These are phyloP conservation scores for Biscogniauxia marginata DNA, from an alignment of 2,329 filamentous ascomycete genomes.

Conservation along the genomic window DNA sequence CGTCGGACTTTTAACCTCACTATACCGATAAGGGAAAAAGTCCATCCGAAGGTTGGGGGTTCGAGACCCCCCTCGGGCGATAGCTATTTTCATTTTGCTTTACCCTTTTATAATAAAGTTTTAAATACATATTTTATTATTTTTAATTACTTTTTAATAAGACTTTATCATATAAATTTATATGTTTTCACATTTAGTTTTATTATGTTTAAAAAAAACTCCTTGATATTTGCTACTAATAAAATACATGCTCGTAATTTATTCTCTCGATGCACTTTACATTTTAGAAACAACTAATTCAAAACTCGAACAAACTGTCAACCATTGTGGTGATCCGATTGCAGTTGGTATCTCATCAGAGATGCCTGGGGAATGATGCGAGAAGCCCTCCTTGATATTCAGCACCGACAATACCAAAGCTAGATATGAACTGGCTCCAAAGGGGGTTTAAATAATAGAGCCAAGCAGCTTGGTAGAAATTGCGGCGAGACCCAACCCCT, in stretches of 20 bases:
- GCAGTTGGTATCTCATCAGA: background rate
- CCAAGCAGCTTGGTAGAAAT: too few species aligned
- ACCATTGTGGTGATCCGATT: background rate
- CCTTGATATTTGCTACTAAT: background rate
- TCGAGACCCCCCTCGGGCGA: conserved; percentile 32
- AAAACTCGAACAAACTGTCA: background rate
- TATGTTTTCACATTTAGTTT: too few species aligned
- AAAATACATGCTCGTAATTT: background rate
- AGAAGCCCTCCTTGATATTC: too few species aligned
- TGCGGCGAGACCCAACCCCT: too few species aligned
- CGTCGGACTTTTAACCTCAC: conserved; percentile 21
- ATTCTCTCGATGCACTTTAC: background rate
- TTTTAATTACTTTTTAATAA: background rate
- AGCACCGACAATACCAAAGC: too few species aligned
- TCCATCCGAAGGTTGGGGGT: conserved; percentile 32
- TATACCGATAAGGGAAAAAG: background rate
- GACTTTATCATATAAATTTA: too few species aligned
- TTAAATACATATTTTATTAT: background rate
- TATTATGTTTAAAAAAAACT: background rate
- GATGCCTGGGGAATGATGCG: background rate
- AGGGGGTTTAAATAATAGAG: too few species aligned
- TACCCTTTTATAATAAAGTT: background rate
- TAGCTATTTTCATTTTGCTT: background rate
- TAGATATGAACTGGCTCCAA: too few species aligned
- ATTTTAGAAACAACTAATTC: background rate